These are phyloP conservation scores for Ophiostoma ips DNA, from an alignment of 2,329 filamentous ascomycete species.

Conservation along the genomic window DNA sequence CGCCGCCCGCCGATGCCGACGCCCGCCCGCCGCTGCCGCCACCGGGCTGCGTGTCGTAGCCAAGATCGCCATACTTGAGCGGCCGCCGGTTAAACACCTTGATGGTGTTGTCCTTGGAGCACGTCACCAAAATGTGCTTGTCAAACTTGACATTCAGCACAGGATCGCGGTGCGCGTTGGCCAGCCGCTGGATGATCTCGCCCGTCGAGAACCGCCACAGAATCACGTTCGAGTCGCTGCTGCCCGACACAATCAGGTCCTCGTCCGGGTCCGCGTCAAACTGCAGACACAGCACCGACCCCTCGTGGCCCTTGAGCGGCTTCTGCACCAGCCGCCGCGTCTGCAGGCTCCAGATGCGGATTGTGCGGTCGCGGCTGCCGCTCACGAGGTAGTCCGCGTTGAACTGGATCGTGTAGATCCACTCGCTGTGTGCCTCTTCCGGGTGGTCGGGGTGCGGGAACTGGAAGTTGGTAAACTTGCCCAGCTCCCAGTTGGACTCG, in stretches of 20 bases:
- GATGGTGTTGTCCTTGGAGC: slow-evolving; percentile 93
- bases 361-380: slow-evolving; percentile 75
- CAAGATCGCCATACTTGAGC: slow-evolving; percentile 46
- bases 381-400: slow-evolving; percentile 77
- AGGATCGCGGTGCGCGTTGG: slow-evolving; percentile 70
- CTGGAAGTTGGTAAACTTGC: slow-evolving; percentile 73
- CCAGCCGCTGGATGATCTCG: slow-evolving; percentile 61
- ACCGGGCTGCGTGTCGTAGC: slow-evolving; percentile 28
- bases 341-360: slow-evolving; percentile 81
- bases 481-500: slow-evolving; percentile 83
- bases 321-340: slow-evolving; percentile 61
- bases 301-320: slow-evolving; percentile 64
- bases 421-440: slow-evolving; percentile 77
- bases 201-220: slow-evolving; percentile 91
- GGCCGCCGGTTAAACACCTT: slow-evolving; percentile 82
- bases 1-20: slow-evolving; percentile 3
- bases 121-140: slow-evolving; percentile 81
- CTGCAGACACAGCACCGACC: slow-evolving; percentile 86
- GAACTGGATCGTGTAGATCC: slow-evolving; percentile 91
- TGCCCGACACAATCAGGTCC: slow-evolving; percentile 88
- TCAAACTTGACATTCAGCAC: slow-evolving; percentile 91
- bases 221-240: slow-evolving; percentile 82
- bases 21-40: no score
- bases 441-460: slow-evolving; percentile 71
- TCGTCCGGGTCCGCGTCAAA: slow-evolving; percentile 81